phyloP scores from a whole-genome alignment of 768 basidiomycete species.

The Phylloporus sp. region DNA sequence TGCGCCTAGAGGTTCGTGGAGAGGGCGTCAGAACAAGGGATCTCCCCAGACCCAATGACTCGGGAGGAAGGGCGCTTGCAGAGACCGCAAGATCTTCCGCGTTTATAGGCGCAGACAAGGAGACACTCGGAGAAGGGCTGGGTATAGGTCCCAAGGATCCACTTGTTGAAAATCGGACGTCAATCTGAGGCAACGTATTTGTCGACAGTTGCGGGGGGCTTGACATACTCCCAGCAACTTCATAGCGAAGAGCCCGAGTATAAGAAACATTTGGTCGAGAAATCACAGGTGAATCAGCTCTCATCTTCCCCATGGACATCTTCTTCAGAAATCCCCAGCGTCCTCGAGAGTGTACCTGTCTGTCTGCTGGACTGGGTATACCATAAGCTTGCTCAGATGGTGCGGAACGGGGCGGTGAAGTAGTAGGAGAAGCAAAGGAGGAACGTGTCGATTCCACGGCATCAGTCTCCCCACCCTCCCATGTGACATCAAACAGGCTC shows the following conservation, averaged over 20 bases:
- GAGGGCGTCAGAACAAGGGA: conserved; percentile 42
- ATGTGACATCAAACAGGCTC: conserved; percentile 47
- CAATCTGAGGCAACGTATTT: conserved; percentile 53
- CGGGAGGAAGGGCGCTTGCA: neutral
- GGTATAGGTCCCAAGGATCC: conserved; percentile 53
- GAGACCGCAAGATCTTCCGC: conserved; percentile 18
- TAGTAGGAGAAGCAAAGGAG: conserved; percentile 23
- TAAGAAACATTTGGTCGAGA: conserved; percentile 37
- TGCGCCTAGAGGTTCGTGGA: conserved; percentile 58
- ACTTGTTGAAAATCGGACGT: conserved; percentile 68
- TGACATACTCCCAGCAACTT: conserved; percentile 18
- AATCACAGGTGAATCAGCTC: conserved; percentile 47
- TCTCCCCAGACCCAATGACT: conserved; percentile 12
- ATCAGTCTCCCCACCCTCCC: conserved; percentile 28
- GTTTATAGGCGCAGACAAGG: conserved; percentile 19
- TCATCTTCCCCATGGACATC: conserved; percentile 96
- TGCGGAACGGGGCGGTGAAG: conserved; percentile 24
- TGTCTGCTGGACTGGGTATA: conserved; percentile 23
- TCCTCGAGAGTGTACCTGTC: conserved; percentile 34
- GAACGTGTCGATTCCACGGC: conserved; percentile 15
- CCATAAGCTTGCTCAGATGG: conserved; percentile 12
- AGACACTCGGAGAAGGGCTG: conserved; percentile 30
- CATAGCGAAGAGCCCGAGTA: conserved; percentile 14
- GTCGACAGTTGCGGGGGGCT: conserved; percentile 30
- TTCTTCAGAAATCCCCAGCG: conserved; percentile 97